Base-by-base conservation (phyloP, 2,329 filamentous ascomycete genomes). In the Penicillium rolfsii region DNA sequence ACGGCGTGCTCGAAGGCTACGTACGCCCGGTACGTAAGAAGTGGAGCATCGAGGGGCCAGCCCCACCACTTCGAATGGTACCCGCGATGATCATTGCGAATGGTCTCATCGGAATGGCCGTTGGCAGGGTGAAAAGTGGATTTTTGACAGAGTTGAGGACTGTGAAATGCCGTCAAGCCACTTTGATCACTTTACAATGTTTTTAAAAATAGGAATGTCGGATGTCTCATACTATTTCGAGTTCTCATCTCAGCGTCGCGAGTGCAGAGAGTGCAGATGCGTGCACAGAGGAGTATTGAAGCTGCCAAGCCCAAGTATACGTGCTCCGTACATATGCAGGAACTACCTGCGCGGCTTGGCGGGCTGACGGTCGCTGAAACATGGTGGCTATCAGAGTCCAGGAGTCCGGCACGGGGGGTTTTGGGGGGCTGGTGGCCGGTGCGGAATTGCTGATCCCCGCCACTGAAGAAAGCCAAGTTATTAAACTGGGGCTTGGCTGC, bases 401-500 rank as follows among this genome's bases (percentile, higher is more conserved):
- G 48, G 9, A 35, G 48, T 35, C 28, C 28, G n/a, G 43, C 43
- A 46, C 14, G 24, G 45, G 19, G 45, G 19, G 45, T 24, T 48
- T 48, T 24, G 45, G 45, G 45, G 14, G 19, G 19, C 19, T 14
- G 41, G n/a, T 45, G 22, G 41, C 24, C 19, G 22, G 41, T 45
- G 41, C 41, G 24, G 41, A 7, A 45, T 26, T 45, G 41, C 16
- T 22, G 41, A 4, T 22, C 48, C 46, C 48, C 48, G 30, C 48
- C 48, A 50, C 48, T 50, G 30, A 35, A 50, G 30, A 50, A 50
- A 35, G 40, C 49, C 36, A 40, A 58, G 57, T 57, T 43, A 57
- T 60, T 62, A 60, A 60, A 52, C 30, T 55, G 54, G 58, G 53
- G 28, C 30, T 48, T 43, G 26, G 26, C 45, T 48, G 26, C 45